A percentile compares a stretch with the other conserved stretches of the same genome.
Conservation (phyloP, 345 rosid species). For the Eutrema heterophyllum region DNA sequence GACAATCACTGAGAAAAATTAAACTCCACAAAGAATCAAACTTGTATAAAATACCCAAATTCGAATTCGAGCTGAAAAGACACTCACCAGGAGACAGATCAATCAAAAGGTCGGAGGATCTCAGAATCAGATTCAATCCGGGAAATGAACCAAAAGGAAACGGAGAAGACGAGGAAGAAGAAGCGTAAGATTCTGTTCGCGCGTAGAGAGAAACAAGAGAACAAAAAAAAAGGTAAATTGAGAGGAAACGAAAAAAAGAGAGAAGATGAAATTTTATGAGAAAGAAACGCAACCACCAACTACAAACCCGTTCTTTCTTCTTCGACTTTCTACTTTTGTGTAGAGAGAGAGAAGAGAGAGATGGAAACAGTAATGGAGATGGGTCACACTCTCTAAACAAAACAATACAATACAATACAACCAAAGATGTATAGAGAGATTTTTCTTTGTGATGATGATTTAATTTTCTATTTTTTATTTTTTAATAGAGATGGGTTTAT, state of each 20-base stretch:
- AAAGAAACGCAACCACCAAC: conserved; percentile 47
- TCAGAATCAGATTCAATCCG: conserved; percentile 19
- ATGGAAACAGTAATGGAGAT: conserved; percentile 18
- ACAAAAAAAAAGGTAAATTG: background rate
- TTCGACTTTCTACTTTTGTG: conserved; percentile 28
- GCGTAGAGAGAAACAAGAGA: background rate
- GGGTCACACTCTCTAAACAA: conserved; percentile 20
- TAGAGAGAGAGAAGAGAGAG: conserved; percentile 6
- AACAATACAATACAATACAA: background rate
- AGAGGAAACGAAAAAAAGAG: background rate
- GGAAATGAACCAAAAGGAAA: background rate
- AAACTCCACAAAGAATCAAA: conserved; percentile 6
- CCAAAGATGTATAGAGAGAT: background rate
- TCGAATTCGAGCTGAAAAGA: conserved; percentile 19
- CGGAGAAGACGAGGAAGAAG: background rate
- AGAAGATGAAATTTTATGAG: background rate
- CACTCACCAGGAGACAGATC: conserved; percentile 27
- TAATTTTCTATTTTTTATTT: background rate
- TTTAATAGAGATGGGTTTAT: background rate
- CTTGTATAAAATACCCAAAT: background rate
- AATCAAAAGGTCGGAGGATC: conserved; percentile 7
- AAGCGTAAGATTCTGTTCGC: conserved; percentile 3
- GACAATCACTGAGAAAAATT: background rate
- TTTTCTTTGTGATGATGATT: background rate
- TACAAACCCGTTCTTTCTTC: conserved; percentile 45